phyloP scores from a whole-genome alignment of 495 filamentous ascomycete species.

The Astrothelium subdiscretum region DNA sequence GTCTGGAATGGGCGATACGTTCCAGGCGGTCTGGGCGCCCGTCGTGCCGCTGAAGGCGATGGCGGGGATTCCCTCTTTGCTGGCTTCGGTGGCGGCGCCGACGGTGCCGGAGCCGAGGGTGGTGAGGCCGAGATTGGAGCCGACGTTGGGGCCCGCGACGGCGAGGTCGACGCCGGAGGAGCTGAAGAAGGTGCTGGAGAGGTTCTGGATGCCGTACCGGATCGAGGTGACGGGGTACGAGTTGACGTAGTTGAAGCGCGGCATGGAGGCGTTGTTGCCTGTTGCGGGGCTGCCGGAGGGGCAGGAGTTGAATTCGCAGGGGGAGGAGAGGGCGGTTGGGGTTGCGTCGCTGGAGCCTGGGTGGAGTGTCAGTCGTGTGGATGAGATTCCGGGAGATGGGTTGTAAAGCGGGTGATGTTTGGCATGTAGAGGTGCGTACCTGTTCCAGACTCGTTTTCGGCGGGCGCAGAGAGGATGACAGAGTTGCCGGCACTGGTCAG shows the following conservation, averaged over 20 bases:
- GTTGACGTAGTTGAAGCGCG: constrained; percentile 58
- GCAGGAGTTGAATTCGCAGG: constrained; percentile 49
- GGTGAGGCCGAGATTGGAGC: constrained; percentile 42
- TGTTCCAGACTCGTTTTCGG: constrained; percentile 52
- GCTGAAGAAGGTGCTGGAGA: constrained; percentile 38
- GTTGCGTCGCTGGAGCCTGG: constrained; percentile 42
- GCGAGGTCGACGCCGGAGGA: constrained; percentile 40
- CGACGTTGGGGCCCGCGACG: constrained; percentile 55
- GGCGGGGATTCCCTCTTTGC: constrained; percentile 44
- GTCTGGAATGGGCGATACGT: constrained; percentile 31
- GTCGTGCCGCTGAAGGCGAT: constrained; percentile 52
- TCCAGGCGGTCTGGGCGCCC: constrained; percentile 40
- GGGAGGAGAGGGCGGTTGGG: constrained; percentile 30
- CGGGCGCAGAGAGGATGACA: constrained; percentile 51
- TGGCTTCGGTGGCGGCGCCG: constrained; percentile 47
- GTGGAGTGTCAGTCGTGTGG: neutral
- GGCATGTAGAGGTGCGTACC: constrained; percentile 28
- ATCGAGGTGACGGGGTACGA: constrained; percentile 55
- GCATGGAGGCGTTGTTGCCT: constrained; percentile 43
- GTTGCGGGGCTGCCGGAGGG: constrained; percentile 41
- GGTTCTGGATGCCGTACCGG: constrained; percentile 47
- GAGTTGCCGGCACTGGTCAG: constrained; percentile 43
- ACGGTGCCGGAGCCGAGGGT: constrained; percentile 51
- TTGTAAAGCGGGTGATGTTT: neutral
- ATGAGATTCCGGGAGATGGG: neutral